Evolutionary conservation across 2,329 filamentous ascomycete genomes (phyloP).

Genomic region (Microdochium bolleyi): DNA sequence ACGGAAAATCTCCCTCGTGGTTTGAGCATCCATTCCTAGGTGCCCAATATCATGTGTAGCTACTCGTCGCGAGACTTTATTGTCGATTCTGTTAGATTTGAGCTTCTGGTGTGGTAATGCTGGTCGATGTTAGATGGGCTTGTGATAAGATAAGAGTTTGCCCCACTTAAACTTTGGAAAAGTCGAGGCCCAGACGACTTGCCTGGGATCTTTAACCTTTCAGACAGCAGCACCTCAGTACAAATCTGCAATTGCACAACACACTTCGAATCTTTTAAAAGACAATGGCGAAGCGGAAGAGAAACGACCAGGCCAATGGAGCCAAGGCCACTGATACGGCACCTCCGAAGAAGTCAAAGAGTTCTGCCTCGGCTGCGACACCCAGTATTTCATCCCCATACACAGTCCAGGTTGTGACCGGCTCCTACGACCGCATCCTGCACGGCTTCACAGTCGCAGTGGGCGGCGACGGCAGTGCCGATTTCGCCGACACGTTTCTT

Average conservation of each 20-base stretch:
- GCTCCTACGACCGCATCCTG: slow-evolving; percentile 88
- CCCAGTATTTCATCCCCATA: slow-evolving; percentile 24
- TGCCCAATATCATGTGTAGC: too few relatives aligned
- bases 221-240: neutral
- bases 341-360: slow-evolving; percentile 23
- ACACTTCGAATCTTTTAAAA: neutral
- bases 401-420: slow-evolving; percentile 82
- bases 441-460: slow-evolving; percentile 64
- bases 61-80: too few relatives aligned
- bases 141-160: neutral
- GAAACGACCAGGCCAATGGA: slow-evolving; percentile 22
- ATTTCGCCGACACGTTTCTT: slow-evolving; percentile 87
- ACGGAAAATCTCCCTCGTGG: too few relatives aligned
- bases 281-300: slow-evolving; percentile 42
- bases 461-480: slow-evolving; percentile 17
- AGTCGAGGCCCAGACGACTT: neutral
- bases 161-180: neutral
- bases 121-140: too few relatives aligned
- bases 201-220: neutral
- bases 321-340: slow-evolving; percentile 12
- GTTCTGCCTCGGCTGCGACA: slow-evolving; percentile 6
- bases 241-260: neutral
- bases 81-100: too few relatives aligned
- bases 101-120: too few relatives aligned
- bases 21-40: too few relatives aligned